phyloP scores from a whole-genome alignment of 441 rosid genomes.

The Corymbia citriodora region DNA sequence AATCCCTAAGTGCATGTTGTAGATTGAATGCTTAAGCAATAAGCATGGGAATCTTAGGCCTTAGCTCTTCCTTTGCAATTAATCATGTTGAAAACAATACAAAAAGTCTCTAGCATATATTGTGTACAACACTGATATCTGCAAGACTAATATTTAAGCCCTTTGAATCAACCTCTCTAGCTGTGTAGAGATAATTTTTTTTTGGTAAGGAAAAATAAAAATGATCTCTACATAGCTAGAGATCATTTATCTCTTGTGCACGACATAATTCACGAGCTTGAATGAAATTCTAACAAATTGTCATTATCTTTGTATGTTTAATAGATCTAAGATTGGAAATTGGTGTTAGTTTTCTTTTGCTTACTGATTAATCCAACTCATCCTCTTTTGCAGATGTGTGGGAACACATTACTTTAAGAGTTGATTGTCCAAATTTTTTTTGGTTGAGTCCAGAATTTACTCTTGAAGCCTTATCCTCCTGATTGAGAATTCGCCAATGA shows the following conservation, averaged over 20 bases:
- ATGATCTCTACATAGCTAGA: background rate
- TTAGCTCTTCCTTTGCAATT: background rate
- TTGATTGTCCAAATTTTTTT: background rate
- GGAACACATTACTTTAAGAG: background rate
- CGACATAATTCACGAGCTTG: background rate
- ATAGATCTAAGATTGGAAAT: background rate
- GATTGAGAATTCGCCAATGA: conserved; percentile 23
- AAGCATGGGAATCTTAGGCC: background rate
- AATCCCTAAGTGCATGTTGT: background rate
- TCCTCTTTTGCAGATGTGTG: background rate
- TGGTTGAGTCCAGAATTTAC: background rate
- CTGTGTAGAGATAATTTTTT: background rate
- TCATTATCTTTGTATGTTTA: background rate
- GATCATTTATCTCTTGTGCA: background rate
- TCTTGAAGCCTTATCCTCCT: background rate
- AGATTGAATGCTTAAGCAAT: background rate
- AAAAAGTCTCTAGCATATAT: background rate
- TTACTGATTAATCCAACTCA: background rate
- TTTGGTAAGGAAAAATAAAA: too few relatives aligned
- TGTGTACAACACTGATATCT: background rate
- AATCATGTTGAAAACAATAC: background rate
- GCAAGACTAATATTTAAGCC: background rate
- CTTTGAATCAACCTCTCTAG: background rate
- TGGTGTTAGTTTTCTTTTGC: background rate
- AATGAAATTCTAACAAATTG: background rate